Evolutionary conservation across 2,329 filamentous ascomycete genomes (phyloP), one percentile per base, ranked within the genome.

Genomic region (Acarospora socialis): DNA sequence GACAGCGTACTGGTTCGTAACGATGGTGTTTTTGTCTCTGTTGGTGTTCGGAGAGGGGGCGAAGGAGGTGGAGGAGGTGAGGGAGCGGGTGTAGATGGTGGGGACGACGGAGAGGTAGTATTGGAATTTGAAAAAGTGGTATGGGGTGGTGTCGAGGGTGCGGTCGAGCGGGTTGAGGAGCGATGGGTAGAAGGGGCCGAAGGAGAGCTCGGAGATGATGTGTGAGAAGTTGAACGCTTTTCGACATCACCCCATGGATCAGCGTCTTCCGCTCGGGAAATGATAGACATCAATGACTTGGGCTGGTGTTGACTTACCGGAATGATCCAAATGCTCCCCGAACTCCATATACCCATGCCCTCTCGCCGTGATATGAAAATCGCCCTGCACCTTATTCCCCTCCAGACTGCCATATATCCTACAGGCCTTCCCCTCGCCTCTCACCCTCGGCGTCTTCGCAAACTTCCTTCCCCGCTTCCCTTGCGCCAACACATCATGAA

Each of bases 1-100:
- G 1, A 93, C 90, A 38, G 87, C 90, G 62, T 98, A 98, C 57
- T 98, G 90, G 64, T 98, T 98, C 10, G 90, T 95, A 56, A 78
- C 73, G 51, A 98, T 74, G 33, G 74, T 77, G 47, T 70, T 69
- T 53, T 13, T 53, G 50, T 14, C 41, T 30, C 7, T 48, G 45
- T 36, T 53, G 56, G 34, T 48, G 47, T 12, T 56, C 51, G 33
- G 46, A 45, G 14, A 41, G 40, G 43, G 49, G 49, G 48, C 42
- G 31, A 46, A 49, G 25, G 48, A 50, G 45, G 49, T 50, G 37
- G 50, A 47, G 33, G 52, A 42, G 14, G 43, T 38, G 10, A 42
- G 40, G 7, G 41, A 40, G 28, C 78, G 67, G 54, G 73, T 84
- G 66, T 95, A 98, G 48, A 92, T 72, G 4, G 90, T 98, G 2